Base-by-base conservation (phyloP, 2,329 filamentous ascomycete species). In the Colletotrichum sp. region DNA sequence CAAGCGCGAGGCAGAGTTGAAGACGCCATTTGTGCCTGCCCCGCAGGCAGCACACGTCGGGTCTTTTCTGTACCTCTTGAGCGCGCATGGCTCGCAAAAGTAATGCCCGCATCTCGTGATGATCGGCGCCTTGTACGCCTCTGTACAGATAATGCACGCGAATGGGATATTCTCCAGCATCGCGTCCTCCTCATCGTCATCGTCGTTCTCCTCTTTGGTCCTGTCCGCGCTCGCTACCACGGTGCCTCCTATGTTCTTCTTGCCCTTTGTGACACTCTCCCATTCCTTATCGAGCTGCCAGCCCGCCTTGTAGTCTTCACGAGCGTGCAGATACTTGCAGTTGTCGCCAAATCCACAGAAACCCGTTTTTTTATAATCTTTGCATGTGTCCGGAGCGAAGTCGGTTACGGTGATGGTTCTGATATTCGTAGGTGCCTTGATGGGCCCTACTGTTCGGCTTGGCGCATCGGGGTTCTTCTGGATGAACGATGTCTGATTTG, bases 201-300 rank as follows among this genome's bases (percentile, higher is more conserved):
- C 89, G 3, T 86, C 86, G 2, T 80, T 82, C 2, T 81, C 79
- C 12, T 79, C 82, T 55, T 79, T 80, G 55, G 84, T 82, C 16
- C 89, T 87, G 78, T 92, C 90, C 4, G 91, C 91, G 68, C 89
- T 92, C 30, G 92, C 90, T 3, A 94, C 87, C 0, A 92, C 85
- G 4, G 91, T 95, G 8, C 93, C 93, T 7, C 86, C 88, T 1
- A 90, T 79, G 60, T 90, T 88, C 81, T 92, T 93, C 83, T 92
- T 93, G 65, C 91, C 94, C 81, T 94, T 96, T 8, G 92, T 95
- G 4, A 93, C 92, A 43, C 92, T 93, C 82, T 99, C 97, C 97
- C 97, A 99, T 65, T 99, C 96, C 68, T 91, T 90, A 84, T 99
- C 97, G 6, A 99, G 89, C 83, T 99, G 95, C 97, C 97, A 99